Evolutionary conservation across 2,329 filamentous ascomycete species (phyloP).

Genomic region (Dissoconium aciculare): DNA sequence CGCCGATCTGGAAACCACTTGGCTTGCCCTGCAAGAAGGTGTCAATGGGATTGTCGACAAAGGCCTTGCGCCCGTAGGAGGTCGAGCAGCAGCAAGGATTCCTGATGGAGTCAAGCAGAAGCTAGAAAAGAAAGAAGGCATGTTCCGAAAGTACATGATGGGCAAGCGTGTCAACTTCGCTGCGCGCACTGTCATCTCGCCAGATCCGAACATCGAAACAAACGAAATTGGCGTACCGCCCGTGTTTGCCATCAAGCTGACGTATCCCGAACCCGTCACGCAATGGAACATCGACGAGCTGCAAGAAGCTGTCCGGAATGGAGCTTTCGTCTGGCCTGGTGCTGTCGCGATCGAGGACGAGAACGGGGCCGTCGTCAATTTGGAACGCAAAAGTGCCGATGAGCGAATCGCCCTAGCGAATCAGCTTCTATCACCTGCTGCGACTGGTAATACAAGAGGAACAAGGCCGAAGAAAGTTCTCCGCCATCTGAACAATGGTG

Average conservation of each 20-base stretch:
- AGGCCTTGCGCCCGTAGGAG: slow-evolving; percentile 69
- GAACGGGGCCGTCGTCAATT: slow-evolving; percentile 75
- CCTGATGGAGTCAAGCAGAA: slow-evolving; percentile 96
- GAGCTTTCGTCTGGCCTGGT: slow-evolving; percentile 83
- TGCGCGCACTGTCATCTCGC: slow-evolving; percentile 92
- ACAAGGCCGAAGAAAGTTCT: slow-evolving; percentile 90
- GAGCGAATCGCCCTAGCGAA: slow-evolving; percentile 84
- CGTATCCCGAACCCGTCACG: slow-evolving; percentile 92
- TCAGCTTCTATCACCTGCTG: slow-evolving; percentile 75
- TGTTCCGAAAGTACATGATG: slow-evolving; percentile 99
- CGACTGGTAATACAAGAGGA: slow-evolving; percentile 50
- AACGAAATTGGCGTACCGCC: slow-evolving; percentile 97
- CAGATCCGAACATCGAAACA: slow-evolving; percentile 95
- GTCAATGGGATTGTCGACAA: slow-evolving; percentile 90
- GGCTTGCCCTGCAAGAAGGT: slow-evolving; percentile 69
- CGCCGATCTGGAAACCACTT: slow-evolving; percentile 64
- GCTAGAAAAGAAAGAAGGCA: slow-evolving; percentile 94
- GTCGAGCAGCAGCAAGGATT: slow-evolving; percentile 59
- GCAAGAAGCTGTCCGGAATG: slow-evolving; percentile 92
- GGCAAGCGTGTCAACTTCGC: slow-evolving; percentile 98
- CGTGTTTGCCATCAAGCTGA: slow-evolving; percentile 93
- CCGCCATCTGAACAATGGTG: slow-evolving; percentile 86
- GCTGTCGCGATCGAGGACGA: slow-evolving; percentile 92
- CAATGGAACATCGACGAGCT: slow-evolving; percentile 94
- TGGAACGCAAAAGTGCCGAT: slow-evolving; percentile 74